Base-by-base conservation (phyloP, 2,329 filamentous ascomycete genomes). In the Fusarium sp. region DNA sequence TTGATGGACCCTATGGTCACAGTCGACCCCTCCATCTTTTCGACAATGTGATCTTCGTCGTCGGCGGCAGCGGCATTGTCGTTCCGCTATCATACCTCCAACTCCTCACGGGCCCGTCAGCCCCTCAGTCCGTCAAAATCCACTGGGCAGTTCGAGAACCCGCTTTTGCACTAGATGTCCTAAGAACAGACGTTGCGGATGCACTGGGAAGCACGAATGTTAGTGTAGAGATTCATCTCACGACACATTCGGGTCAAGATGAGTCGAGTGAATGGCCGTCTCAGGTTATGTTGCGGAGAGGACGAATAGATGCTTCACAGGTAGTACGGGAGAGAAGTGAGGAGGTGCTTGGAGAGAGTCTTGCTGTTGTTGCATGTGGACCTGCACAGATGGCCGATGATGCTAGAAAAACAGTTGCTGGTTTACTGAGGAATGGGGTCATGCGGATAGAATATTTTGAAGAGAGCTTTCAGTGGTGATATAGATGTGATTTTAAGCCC, bases 1-100 rank as follows among this genome's bases (percentile, higher is more conserved):
- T 84, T 8, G 82, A 84, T 15, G 82, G 82, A 0, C 82, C 82
- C 0, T 84, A 84, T 43, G 82, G 82, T 0, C 77, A 80, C 29
- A 79, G 77, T 0, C 76, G 77, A 6, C 76, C 78, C 0, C 74
- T 84, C 5, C 69, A 79, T 39, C 63, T 66, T 3, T 83, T 81
- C 41, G 74, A 78, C 14, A 76, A 77, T 21, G 67, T 83, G 3
- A 57, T 83, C 1, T 83, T 84, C 56, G 69, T 84, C 6, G 80
- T 80, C 1, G 82, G 82, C 1, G 82, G 82, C 0, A 83, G 80
- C 45, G 82, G 82, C 1, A 78, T 84, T 15, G 81, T 81, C 17
- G 76, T 80, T 1, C 76, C 81, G 0, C 64, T 83, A 0, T 79
- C 81, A 2, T 80, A 84, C 53, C 64, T 82, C 3, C 62, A 71